phyloP scores from a whole-genome alignment of 345 rosid species.

The Carallia pectinifolia region DNA sequence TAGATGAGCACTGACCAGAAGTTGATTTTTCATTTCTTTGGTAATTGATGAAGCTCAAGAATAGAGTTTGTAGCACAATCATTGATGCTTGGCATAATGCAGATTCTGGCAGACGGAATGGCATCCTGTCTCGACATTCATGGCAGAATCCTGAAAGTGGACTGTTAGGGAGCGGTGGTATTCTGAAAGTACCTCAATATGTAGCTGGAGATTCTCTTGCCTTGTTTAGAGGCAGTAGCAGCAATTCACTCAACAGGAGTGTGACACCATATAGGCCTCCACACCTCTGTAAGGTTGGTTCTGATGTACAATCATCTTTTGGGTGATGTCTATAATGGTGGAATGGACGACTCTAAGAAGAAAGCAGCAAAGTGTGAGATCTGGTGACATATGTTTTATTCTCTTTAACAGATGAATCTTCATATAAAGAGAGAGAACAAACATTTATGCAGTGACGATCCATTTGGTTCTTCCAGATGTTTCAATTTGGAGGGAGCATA shows the following conservation, averaged over 20 bases:
- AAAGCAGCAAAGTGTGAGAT: neutral
- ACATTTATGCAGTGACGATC: slow-evolving; percentile 16
- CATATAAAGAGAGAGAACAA: slow-evolving; percentile 13
- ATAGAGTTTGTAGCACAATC: no score
- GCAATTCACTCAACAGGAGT: slow-evolving; percentile 19
- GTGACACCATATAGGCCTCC: slow-evolving; percentile 33
- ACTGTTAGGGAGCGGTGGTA: slow-evolving; percentile 20
- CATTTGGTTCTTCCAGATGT: slow-evolving; percentile 20
- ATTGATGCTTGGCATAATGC: neutral
- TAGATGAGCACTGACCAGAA: no score
- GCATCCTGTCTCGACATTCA: slow-evolving; percentile 12
- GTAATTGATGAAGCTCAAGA: no score
- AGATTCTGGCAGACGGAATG: slow-evolving; percentile 23
- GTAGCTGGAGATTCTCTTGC: slow-evolving; percentile 7
- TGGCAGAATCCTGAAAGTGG: slow-evolving; percentile 22
- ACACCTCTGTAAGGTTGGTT: slow-evolving; percentile 28
- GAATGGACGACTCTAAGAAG: neutral
- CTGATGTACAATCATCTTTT: slow-evolving; percentile 1
- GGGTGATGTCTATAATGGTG: neutral
- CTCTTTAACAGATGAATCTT: slow-evolving; percentile 24
- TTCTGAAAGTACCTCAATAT: slow-evolving; percentile 11
- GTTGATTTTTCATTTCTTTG: no score
- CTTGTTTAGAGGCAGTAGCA: slow-evolving; percentile 6
- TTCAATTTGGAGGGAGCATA: slow-evolving; percentile 18
- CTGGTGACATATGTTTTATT: neutral